Percentiles rank a stretch among this genome's conserved stretches.
Conservation (phyloP, 345 rosid species). For the Camelina laxa region DNA sequence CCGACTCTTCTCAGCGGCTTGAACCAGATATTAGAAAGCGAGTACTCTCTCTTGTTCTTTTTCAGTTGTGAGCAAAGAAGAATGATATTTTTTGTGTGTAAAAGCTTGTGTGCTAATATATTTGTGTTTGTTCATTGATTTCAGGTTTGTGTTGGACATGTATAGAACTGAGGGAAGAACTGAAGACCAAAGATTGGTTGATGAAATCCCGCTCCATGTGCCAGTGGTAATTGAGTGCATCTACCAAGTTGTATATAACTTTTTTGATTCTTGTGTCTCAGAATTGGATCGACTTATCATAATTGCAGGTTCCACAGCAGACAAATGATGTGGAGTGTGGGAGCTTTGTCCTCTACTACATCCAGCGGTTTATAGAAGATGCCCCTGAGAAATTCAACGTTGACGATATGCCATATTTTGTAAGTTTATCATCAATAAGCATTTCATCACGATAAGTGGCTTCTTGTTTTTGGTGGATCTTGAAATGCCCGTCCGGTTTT, state of each 20-base stretch:
- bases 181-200: slow-evolving; percentile 48
- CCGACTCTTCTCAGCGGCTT: slow-evolving; percentile 48
- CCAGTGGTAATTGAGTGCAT: slow-evolving; percentile 53
- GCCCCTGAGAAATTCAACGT: slow-evolving; percentile 58
- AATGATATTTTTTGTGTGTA: not conserved
- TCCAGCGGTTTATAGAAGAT: slow-evolving; percentile 57
- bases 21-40: slow-evolving; percentile 73
- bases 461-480: not conserved
- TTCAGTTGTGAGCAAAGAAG: not conserved
- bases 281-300: slow-evolving; percentile 20
- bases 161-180: slow-evolving; percentile 56
- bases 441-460: not conserved
- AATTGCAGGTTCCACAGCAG: slow-evolving; percentile 78
- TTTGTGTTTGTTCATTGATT: slow-evolving; percentile 9
- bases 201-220: slow-evolving; percentile 56
- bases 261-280: slow-evolving; percentile 14
- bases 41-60: slow-evolving; percentile 12
- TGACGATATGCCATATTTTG: slow-evolving; percentile 56
- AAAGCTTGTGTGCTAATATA: not conserved
- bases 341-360: slow-evolving; percentile 68
- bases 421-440: slow-evolving; percentile 40
- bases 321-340: slow-evolving; percentile 72
- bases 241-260: slow-evolving; percentile 3
- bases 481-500: not conserved
- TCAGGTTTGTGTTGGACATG: slow-evolving; percentile 71